Evolutionary conservation across 2,329 filamentous ascomycete genomes (phyloP), one percentile per base, ranked within the genome.

Genomic region (Thielaviopsis euricoi): DNA sequence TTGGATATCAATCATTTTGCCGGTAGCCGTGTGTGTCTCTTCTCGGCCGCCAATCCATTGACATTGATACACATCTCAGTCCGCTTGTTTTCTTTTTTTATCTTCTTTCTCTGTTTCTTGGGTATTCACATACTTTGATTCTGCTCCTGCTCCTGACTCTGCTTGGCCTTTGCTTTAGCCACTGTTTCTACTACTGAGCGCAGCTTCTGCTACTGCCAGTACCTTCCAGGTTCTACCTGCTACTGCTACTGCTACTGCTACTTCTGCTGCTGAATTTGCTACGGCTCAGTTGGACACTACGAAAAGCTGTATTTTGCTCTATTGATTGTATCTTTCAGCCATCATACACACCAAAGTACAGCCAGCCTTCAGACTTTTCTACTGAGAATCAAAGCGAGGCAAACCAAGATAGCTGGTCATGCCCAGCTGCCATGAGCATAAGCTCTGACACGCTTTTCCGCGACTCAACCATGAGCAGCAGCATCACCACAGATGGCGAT

Each of bases 391-490:
- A 15, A 48, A 48, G 43, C 15, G 12, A 19, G 21, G 43, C 17
- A 48, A 19, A 17, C 37, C 2, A 12, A 48, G 43, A 2, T 48
- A n/a, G 43, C 17, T n/a, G 43, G 43, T 48, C 43, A 48, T 48
- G 43, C 43, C n/a, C 43, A 48, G 43, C 43, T 48, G 43, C 43
- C 43, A 48, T 48, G 43, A 48, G 43, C 43, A 37, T 53, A 37
- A 53, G 52, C 25, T 53, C 37, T 37, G 52, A 53, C 52, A 37
- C 52, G 52, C 52, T 53, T 53, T 53, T 37, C 37, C 52, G 52
- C 52, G 52, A 53, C 37, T 37, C 19, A 40, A 37, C 52, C 26
- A 53, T 37, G 19, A 29, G 26, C 26, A 33, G 37, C 26, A 53
- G 26, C 52, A 37, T 37, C 26, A 53, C 26, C 22, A n/a, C 26